Percentiles rank a stretch among this genome's conserved stretches.
Evolutionary conservation across 1,284 basidiomycete species (phyloP).

Genomic region (Fomitopsis betulina): DNA sequence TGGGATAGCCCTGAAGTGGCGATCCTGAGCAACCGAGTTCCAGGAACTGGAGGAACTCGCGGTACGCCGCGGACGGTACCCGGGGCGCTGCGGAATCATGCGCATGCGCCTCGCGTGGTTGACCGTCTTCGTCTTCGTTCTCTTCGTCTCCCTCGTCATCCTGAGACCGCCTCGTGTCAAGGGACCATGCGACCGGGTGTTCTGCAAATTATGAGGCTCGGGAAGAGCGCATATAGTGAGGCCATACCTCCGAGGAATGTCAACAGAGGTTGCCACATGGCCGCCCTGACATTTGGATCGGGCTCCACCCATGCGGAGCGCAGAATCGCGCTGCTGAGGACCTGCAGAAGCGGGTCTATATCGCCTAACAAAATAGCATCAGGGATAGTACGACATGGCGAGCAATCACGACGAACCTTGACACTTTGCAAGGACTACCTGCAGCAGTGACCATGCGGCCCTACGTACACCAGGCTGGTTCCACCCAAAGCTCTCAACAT

Average conservation of each 20-base stretch:
- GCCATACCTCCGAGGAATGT: slow-evolving; percentile 67
- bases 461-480: slow-evolving; percentile 67
- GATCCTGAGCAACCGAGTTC: slow-evolving; percentile 71
- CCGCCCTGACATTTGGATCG: slow-evolving; percentile 60
- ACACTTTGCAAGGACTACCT: slow-evolving; percentile 35
- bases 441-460: slow-evolving; percentile 53
- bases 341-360: slow-evolving; percentile 35
- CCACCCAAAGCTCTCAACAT: slow-evolving; percentile 46
- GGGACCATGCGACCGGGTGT: slow-evolving; percentile 58
- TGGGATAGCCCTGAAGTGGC: slow-evolving; percentile 74
- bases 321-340: slow-evolving; percentile 57
- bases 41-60: slow-evolving; percentile 73
- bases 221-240: background rate
- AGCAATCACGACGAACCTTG: slow-evolving; percentile 34
- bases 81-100: slow-evolving; percentile 7
- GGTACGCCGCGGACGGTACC: slow-evolving; percentile 47
- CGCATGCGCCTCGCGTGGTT: slow-evolving; percentile 31
- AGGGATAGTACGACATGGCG: background rate
- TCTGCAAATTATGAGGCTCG: slow-evolving; percentile 35
- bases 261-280: slow-evolving; percentile 69
- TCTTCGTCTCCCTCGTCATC: slow-evolving; percentile 27
- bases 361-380: slow-evolving; percentile 25
- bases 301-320: slow-evolving; percentile 77
- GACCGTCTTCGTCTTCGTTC: slow-evolving; percentile 29
- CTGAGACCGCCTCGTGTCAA: slow-evolving; percentile 30